Conservation (phyloP, 1,284 basidiomycete genomes). For the Laetiporus sulphureus region DNA sequence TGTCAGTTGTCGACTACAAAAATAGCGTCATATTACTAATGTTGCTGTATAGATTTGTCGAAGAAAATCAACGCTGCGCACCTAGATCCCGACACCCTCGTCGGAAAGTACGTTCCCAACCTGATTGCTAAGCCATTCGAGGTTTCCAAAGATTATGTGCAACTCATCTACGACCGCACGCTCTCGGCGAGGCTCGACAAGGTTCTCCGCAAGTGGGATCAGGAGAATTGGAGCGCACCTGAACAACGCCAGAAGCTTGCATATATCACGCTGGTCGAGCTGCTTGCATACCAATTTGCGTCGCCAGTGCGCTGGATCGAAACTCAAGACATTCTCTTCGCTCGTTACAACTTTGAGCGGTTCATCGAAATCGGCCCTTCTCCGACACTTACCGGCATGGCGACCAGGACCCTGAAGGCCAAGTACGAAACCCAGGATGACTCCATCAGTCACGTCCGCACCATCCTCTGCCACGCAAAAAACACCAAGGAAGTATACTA, state of each 20-base stretch:
- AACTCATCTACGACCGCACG: constrained; percentile 93
- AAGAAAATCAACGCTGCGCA: constrained; percentile 95
- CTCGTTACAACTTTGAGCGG: constrained; percentile 85
- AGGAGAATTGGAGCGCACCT: constrained; percentile 79
- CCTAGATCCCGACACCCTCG: constrained; percentile 87
- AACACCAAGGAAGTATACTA: constrained; percentile 97
- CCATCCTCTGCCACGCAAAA: constrained; percentile 92
- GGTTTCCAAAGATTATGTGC: constrained; percentile 85
- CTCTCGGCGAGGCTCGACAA: constrained; percentile 90
- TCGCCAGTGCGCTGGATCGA: constrained; percentile 98
- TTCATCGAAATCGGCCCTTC: constrained; percentile 95
- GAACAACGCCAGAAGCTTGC: constrained; percentile 90
- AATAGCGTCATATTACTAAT: constrained; percentile 16
- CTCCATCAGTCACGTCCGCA: constrained; percentile 73
- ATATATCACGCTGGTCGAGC: constrained; percentile 93
- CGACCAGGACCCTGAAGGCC: constrained; percentile 88
- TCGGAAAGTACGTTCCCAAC: constrained; percentile 97
- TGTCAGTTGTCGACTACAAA: constrained; percentile 44
- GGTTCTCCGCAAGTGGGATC: constrained; percentile 90
- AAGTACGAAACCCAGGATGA: constrained; percentile 93
- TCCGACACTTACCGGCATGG: constrained; percentile 96
- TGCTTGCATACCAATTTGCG: constrained; percentile 94
- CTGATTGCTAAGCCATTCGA: constrained; percentile 94
- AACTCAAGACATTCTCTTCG: constrained; percentile 94
- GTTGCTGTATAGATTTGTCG: constrained; percentile 66